These are phyloP conservation scores for Pontederia crassipes DNA, from an alignment of 176 grass and related monocot genomes.

Conservation along the genomic window DNA sequence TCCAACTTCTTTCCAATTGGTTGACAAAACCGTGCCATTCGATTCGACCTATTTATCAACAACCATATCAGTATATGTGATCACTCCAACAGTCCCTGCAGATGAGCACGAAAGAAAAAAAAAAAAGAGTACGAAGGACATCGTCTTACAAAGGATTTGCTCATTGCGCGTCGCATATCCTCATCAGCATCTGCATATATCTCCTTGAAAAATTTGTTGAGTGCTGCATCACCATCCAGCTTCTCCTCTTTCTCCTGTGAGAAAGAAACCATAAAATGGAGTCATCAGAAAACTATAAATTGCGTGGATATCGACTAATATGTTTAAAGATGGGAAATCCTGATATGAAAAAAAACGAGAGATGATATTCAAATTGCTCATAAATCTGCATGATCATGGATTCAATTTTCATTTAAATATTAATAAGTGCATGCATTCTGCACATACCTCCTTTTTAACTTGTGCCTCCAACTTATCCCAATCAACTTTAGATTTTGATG, in stretches of 20 bases:
- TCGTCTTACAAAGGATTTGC: constrained; percentile 43
- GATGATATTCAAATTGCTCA: too few species aligned
- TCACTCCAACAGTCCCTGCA: too few species aligned
- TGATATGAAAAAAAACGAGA: neutral
- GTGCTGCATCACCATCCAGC: constrained; percentile 37
- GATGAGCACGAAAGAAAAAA: too few species aligned
- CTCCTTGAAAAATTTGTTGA: constrained; percentile 47
- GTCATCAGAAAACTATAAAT: neutral
- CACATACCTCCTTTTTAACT: constrained; percentile 36
- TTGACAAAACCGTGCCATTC: constrained; percentile 80
- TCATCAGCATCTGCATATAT: constrained; percentile 42
- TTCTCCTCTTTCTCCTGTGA: constrained; percentile 17
- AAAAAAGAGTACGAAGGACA: too few species aligned
- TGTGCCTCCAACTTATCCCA: constrained; percentile 46
- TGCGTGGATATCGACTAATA: neutral
- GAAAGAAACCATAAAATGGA: neutral
- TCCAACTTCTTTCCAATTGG: constrained; percentile 80
- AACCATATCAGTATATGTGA: too few species aligned
- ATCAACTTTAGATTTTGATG: constrained; percentile 39
- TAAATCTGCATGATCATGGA: too few species aligned
- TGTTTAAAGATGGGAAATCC: neutral
- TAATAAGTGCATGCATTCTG: neutral
- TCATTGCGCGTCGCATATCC: constrained; percentile 39
- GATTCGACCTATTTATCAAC: constrained; percentile 59
- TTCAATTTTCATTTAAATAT: too few species aligned